These are phyloP conservation scores for Ploettnerulaceae sp. DNA, from an alignment of 2,329 filamentous ascomycete genomes.

Conservation along the genomic window DNA sequence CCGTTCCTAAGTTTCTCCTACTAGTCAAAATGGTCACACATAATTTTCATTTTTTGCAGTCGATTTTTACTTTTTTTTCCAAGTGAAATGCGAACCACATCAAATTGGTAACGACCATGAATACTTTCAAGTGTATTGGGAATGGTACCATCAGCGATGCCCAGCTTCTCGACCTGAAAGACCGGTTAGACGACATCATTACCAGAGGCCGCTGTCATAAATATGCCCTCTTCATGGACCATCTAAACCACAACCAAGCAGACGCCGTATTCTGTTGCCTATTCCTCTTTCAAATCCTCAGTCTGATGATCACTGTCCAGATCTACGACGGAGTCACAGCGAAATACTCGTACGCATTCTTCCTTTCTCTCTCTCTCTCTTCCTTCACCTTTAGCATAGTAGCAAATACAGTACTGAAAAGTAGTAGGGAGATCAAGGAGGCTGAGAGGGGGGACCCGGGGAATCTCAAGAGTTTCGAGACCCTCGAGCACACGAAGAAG, in stretches of 20 bases:
- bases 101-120: no score
- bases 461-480: background rate
- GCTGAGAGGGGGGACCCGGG: background rate
- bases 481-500: background rate
- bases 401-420: background rate
- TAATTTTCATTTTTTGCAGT: no score
- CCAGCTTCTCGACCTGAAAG: background rate
- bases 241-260: constrained; percentile 39
- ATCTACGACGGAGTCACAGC: background rate
- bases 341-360: background rate
- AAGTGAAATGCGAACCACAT: no score
- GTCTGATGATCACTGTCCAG: constrained; percentile 38
- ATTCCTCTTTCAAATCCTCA: constrained; percentile 39
- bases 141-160: background rate
- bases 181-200: background rate
- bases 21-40: no score
- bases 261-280: constrained; percentile 41
- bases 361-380: background rate
- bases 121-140: no score
- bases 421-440: background rate
- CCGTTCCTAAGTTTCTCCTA: no score
- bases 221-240: constrained; percentile 41
- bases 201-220: constrained; percentile 30
- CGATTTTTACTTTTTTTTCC: no score
- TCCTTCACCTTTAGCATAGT: background rate